These are phyloP conservation scores for Myrmaecium sp. DNA, from an alignment of 2,329 filamentous ascomycete species.

Conservation along the genomic window DNA sequence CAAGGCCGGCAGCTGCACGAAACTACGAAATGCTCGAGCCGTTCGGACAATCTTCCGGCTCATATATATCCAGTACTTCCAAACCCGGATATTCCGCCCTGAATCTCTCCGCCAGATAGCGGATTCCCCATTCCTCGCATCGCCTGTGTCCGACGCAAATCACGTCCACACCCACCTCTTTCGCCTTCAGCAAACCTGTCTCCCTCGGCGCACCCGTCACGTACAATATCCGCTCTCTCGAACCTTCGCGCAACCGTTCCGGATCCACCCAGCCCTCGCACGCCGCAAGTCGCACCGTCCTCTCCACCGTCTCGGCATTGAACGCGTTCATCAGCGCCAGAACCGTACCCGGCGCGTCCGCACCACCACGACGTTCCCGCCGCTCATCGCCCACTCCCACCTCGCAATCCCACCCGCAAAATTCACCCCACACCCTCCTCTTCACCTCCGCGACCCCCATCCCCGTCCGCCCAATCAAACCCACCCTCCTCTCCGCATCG, in stretches of 20 bases:
- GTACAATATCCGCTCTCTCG: slow-evolving; percentile 17
- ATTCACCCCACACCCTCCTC: too few relatives aligned
- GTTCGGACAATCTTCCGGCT: too few relatives aligned
- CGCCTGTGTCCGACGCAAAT: slow-evolving; percentile 21
- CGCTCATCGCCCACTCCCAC: too few relatives aligned
- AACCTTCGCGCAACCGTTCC: too few relatives aligned
- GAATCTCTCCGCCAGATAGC: slow-evolving; percentile 14
- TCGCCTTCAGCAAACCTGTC: slow-evolving; percentile 15
- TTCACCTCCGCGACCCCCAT: too few relatives aligned
- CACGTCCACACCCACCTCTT: slow-evolving; percentile 15
- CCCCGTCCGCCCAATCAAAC: slow-evolving; percentile 13
- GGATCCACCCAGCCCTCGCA: slow-evolving; percentile 10
- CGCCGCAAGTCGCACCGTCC: slow-evolving; percentile 14
- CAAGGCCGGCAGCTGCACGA: too few relatives aligned
- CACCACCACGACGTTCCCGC: too few relatives aligned
- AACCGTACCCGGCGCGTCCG: too few relatives aligned
- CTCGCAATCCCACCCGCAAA: too few relatives aligned
- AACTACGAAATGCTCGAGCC: too few relatives aligned
- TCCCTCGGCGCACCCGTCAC: slow-evolving; percentile 21
- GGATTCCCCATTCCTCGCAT: slow-evolving; percentile 25
- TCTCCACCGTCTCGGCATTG: slow-evolving; percentile 16
- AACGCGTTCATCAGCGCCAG: slow-evolving; percentile 25
- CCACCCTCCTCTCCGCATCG: slow-evolving; percentile 18
- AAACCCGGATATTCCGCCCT: slow-evolving; percentile 14
- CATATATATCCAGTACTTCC: slow-evolving; percentile 17